These are phyloP conservation scores for Fusarium goolgardi DNA, from an alignment of 2,329 filamentous ascomycete species.

Conservation along the genomic window DNA sequence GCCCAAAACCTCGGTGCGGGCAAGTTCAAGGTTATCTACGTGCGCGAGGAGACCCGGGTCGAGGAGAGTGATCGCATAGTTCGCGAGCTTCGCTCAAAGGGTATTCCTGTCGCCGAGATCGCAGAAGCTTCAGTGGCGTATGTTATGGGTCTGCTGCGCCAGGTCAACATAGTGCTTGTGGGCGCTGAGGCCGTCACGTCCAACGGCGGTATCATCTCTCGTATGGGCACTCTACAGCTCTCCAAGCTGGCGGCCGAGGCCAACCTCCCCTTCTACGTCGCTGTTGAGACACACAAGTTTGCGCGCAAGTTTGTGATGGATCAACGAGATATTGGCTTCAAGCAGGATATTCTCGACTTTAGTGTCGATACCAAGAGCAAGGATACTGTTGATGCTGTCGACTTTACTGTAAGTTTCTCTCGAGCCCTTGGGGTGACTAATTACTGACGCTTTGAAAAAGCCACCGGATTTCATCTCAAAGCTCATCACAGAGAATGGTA, in stretches of 20 bases:
- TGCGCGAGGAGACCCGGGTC: conserved; percentile 66
- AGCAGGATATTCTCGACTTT: conserved; percentile 82
- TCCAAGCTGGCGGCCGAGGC: conserved; percentile 78
- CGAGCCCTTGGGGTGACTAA: background rate
- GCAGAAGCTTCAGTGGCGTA: conserved; percentile 77
- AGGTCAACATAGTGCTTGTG: conserved; percentile 74
- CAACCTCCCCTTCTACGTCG: conserved; percentile 86
- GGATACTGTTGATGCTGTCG: conserved; percentile 68
- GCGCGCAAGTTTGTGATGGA: conserved; percentile 85
- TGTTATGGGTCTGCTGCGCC: conserved; percentile 67
- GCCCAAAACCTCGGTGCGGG: conserved; percentile 64
- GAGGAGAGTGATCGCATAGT: conserved; percentile 79
- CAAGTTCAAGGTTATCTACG: conserved; percentile 87
- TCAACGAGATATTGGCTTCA: conserved; percentile 82
- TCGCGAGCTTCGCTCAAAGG: conserved; percentile 74
- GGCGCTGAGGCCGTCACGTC: conserved; percentile 90
- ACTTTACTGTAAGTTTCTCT: conserved; percentile 71
- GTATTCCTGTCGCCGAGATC: conserved; percentile 79
- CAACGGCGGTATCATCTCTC: conserved; percentile 91
- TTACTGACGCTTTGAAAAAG: conserved; percentile 49
- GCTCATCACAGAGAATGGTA: conserved; percentile 80
- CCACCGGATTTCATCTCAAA: conserved; percentile 76
- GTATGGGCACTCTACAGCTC: conserved; percentile 88
- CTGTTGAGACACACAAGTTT: conserved; percentile 97
- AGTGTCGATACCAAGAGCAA: conserved; percentile 62